These are phyloP conservation scores for Spongiforma sp. DNA, from an alignment of 1,284 basidiomycete genomes.

Conservation along the genomic window DNA sequence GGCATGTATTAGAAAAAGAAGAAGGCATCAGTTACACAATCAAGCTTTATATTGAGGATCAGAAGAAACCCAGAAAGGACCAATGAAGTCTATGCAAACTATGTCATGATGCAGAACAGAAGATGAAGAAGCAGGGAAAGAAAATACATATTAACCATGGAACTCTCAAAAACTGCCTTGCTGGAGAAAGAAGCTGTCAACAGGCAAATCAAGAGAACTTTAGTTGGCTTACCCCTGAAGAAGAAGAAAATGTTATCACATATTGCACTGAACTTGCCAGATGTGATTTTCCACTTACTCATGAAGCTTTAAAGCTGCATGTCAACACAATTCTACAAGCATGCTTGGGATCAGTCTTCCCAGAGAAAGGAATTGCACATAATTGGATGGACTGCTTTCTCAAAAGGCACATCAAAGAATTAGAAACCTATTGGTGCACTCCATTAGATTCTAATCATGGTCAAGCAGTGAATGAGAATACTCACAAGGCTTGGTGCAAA, in stretches of 20 bases:
- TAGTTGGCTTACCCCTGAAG: conserved; percentile 6
- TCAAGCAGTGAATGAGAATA: conserved; percentile 2
- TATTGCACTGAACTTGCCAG: conserved; percentile 7
- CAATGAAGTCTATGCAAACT: too few species aligned
- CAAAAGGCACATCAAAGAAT: not conserved
- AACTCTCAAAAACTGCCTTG: too few species aligned
- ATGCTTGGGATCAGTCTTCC: too few species aligned
- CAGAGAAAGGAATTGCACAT: too few species aligned
- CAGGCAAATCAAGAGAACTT: conserved; percentile 5
- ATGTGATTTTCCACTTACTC: not conserved
- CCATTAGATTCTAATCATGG: not conserved
- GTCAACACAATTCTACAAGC: too few species aligned
- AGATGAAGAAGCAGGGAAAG: not conserved
- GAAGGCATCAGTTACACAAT: too few species aligned
- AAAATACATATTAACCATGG: too few species aligned
- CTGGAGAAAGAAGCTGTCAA: not conserved
- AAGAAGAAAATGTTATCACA: not conserved
- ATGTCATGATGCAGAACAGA: not conserved
- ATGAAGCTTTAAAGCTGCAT: too few species aligned
- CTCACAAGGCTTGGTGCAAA: conserved; percentile 1
- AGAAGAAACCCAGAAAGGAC: too few species aligned
- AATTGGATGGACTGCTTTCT: conserved; percentile 4
- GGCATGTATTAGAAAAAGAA: too few species aligned
- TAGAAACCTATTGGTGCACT: conserved; percentile 2
- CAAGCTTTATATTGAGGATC: too few species aligned